phyloP scores from a whole-genome alignment of 2,329 filamentous ascomycete species.

The Dothidotthia symphoricarpi region DNA sequence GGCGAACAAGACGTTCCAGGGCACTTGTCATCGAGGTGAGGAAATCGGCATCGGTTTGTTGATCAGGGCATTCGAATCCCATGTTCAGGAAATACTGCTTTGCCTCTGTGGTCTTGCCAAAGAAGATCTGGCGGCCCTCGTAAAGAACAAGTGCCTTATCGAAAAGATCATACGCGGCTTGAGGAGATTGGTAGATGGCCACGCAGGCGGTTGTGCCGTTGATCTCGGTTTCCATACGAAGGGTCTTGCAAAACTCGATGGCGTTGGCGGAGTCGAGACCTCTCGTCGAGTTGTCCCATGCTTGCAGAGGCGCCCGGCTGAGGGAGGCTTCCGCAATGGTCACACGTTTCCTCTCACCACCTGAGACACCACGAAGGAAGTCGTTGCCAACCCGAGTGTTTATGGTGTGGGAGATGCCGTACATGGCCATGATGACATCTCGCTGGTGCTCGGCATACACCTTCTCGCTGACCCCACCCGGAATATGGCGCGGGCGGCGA shows the following conservation, averaged over 20 bases:
- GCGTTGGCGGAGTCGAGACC: conserved; percentile 74
- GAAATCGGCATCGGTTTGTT: conserved; percentile 74
- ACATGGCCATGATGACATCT: conserved; percentile 65
- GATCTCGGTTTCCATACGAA: conserved; percentile 66
- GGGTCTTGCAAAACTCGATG: conserved; percentile 70
- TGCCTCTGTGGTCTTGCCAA: conserved; percentile 62
- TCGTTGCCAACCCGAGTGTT: conserved; percentile 74
- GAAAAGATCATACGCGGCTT: conserved; percentile 67
- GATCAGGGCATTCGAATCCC: conserved; percentile 69
- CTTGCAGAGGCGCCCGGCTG: conserved; percentile 61
- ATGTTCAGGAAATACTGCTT: conserved; percentile 68
- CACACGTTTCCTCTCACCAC: conserved; percentile 77
- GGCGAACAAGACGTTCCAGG: conserved; percentile 47
- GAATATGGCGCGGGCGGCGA: conserved; percentile 62
- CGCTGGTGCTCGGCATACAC: conserved; percentile 63
- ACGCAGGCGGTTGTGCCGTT: conserved; percentile 65
- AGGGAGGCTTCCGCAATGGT: conserved; percentile 77
- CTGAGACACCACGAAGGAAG: conserved; percentile 70
- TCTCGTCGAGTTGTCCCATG: conserved; percentile 77
- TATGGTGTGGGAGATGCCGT: conserved; percentile 69
- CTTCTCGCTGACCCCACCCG: conserved; percentile 55
- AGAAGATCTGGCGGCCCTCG: conserved; percentile 70
- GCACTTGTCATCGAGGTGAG: conserved; percentile 68
- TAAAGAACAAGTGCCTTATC: conserved; percentile 69
- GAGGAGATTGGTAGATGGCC: conserved; percentile 71